Evolutionary conservation across 257 asterid genomes (phyloP), one percentile per base, ranked within the genome.

Genomic region (Penstemon newberryi): DNA sequence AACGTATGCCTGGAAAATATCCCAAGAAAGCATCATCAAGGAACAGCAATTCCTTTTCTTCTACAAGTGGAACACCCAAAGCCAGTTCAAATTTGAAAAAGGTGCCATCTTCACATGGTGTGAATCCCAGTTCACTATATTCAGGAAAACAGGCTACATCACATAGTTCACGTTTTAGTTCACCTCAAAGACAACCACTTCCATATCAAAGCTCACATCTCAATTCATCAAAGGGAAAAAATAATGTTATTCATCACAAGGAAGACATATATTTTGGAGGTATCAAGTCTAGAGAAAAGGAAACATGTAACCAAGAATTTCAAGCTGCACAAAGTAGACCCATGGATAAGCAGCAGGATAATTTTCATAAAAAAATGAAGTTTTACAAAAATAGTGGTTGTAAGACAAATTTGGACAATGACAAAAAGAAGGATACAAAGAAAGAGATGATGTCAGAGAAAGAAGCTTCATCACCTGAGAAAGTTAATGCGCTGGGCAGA

Each of bases 1-100:
- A 93, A 39, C 92, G 81, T 42, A 81, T 89, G 87, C 93, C 96
- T 45, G 60, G 69, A 38, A 86, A 73, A 67, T 59, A 57, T 70
- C 79, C 74, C 65, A 77, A 63, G 69, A 91, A 84, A 75, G 66
- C 81, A 13, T 67, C 86, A 57, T 42, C 77, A 5, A 7, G 63
- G 4, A 67, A 76, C 78, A 75, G 75, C 40, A 69, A 74, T 33
- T 70, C 86, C 25, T 33, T 57, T 51, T 75, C 60, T 70, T 68
- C 79, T 61, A 75, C 80, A 18, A 81, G 67, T 66, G 82, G 79
- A 25, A 76, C 82, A 3, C 82, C 87, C 46, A 67, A 77, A 75
- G 40, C 71, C 55, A 73, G 62, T 65, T 69, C 76, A 65, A 70
- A 68, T 67, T 74, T 67, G 71, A 74, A 75, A 75, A 84, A 83